Percentiles rank a stretch among this genome's conserved stretches.
phyloP scores from a whole-genome alignment of 768 basidiomycete genomes.

The Tephrocybe rancida region DNA sequence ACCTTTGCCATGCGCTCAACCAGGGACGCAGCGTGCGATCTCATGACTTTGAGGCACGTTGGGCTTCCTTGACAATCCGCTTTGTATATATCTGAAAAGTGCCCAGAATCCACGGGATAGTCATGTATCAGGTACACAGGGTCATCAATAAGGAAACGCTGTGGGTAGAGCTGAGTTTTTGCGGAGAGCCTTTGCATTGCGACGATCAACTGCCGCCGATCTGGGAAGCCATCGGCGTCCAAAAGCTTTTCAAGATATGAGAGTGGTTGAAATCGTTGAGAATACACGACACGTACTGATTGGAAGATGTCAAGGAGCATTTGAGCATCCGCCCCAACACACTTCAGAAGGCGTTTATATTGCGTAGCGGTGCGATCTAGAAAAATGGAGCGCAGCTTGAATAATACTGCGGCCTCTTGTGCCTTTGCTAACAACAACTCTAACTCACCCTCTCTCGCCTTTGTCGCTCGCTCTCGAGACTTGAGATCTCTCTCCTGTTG shows the following conservation, averaged over 20 bases:
- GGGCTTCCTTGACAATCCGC: neutral
- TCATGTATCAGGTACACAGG: neutral
- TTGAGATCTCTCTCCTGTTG: neutral
- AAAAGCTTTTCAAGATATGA: neutral
- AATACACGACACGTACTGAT: neutral
- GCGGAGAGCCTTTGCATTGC: conserved; percentile 8
- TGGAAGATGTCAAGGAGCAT: conserved; percentile 8
- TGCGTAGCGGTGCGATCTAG: neutral
- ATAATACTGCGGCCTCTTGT: neutral
- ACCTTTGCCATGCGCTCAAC: conserved; percentile 4
- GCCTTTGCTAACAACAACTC: neutral
- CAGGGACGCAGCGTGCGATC: neutral
- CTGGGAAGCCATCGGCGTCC: neutral
- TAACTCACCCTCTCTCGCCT: neutral
- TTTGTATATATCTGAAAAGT: conserved; percentile 1
- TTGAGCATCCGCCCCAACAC: conserved; percentile 3
- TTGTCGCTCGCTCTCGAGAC: neutral
- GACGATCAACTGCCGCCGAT: conserved; percentile 3
- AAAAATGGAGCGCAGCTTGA: neutral
- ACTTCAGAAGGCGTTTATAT: neutral
- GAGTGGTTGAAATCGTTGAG: neutral
- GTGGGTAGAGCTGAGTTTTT: conserved; percentile 8
- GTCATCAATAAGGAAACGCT: neutral
- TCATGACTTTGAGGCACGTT: conserved; percentile 10
- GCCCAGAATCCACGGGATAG: neutral